Base-by-base conservation (phyloP, 305 asterid genomes). In the Striga hermonthica region DNA sequence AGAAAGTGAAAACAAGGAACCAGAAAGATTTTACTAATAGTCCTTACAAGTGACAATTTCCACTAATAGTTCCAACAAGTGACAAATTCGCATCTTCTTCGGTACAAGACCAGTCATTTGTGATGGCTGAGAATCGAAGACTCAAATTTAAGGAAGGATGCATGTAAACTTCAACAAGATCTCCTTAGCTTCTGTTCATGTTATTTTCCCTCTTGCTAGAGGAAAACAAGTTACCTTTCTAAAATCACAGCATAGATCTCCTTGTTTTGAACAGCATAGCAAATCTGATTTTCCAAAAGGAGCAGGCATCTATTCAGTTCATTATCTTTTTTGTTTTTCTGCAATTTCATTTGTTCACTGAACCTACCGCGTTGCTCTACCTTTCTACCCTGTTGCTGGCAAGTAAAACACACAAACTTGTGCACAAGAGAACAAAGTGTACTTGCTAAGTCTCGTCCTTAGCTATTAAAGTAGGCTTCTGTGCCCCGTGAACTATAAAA, bases 311-410 rank as follows among this genome's bases (percentile, higher is more conserved):
- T 22, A 22, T 22, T 22, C 31, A 22, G 31, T 45, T 40, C 34
- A 8, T 40, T 14, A 9, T 7, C 0, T 49, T 12, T 16, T 9
- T 41, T 16, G 3, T 55, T 16, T 44, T 45, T 49, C 9, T 35
- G 60, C 28, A 48, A 16, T 11, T 66, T 31, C 40, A 48, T 4
- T 14, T 47, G 13, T 60, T 48, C 35, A 31, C 4, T 38, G 44
- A 49, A 48, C 4, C 38, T 37, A 13, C 7, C 10, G 41, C 9
- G 44, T 16, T 10, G 15, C 47, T 10, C 22, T 47, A n/a, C 54
- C 62, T 57, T 53, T 67, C 16, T 43, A 74, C 64, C 35, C 35
- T 31, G 49, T 31, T 14, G 47, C 15, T 61, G 66, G 38, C 43
- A 16, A 60, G 15, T 37, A 65, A 56, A 28, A 58, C 40, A 70